A percentile compares a stretch with the other conserved stretches of the same genome.
Conservation (phyloP, 2,329 filamentous ascomycete genomes). For the Aspergillus ruber region DNA sequence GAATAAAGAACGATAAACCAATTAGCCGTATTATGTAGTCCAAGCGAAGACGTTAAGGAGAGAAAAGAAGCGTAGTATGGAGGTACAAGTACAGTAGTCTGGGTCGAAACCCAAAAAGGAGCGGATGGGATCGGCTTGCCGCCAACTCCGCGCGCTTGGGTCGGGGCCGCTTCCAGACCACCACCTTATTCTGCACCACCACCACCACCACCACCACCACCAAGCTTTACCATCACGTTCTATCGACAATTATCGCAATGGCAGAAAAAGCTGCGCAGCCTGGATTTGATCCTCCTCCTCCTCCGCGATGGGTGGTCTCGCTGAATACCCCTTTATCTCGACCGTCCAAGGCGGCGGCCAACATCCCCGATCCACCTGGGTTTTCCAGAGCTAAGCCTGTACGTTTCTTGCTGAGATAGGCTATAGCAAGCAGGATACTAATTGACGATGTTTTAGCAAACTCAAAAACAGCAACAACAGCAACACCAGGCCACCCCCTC, state of each 20-base stretch:
- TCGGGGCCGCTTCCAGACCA: conserved; percentile 9
- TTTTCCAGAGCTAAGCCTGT: conserved; percentile 52
- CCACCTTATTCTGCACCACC: conserved; percentile 12
- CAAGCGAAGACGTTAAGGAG: not conserved
- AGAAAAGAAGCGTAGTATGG: conserved; percentile 3
- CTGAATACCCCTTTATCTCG: conserved; percentile 66
- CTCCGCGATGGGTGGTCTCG: conserved; percentile 76
- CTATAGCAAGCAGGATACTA: too few species aligned
- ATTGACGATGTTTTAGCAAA: not conserved
- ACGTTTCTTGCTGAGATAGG: not conserved
- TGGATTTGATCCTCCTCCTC: conserved; percentile 37
- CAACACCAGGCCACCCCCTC: conserved; percentile 21
- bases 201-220: conserved; percentile 11
- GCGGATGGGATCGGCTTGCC: conserved; percentile 13
- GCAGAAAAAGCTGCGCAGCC: conserved; percentile 15
- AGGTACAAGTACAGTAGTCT: conserved; percentile 1
- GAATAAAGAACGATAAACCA: too few species aligned
- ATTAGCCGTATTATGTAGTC: too few species aligned
- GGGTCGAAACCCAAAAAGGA: conserved; percentile 14
- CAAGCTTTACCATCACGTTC: conserved; percentile 1
- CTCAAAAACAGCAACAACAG: conserved; percentile 23
- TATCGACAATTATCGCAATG: conserved; percentile 4
- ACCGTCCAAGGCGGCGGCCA: conserved; percentile 52
- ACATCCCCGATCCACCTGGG: conserved; percentile 79
- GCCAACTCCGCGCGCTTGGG: conserved; percentile 22